A percentile compares a stretch with the other conserved stretches of the same genome.
phyloP scores from a whole-genome alignment of 2,329 filamentous ascomycete species.

The Penicillium thymicola region DNA sequence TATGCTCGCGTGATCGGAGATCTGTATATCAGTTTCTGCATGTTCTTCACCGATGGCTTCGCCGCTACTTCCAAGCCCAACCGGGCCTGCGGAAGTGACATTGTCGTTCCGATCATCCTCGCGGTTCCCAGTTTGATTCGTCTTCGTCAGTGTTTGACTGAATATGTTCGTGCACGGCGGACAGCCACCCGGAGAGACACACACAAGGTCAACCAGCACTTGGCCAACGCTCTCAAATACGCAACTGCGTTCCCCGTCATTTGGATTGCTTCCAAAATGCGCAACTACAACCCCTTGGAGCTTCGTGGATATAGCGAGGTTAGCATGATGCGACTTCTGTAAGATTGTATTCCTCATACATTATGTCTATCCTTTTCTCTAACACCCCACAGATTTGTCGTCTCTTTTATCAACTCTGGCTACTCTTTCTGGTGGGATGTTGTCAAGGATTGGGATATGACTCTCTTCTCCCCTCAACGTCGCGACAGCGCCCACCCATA shows the following conservation, averaged over 20 bases:
- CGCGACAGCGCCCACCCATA: constrained; percentile 66
- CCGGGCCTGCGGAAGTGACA: constrained; percentile 72
- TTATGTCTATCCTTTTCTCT: neutral
- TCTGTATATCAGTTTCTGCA: constrained; percentile 82
- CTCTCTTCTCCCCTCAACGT: constrained; percentile 66
- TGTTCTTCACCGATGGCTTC: constrained; percentile 72
- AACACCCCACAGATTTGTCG: constrained; percentile 59
- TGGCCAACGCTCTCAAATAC: constrained; percentile 94
- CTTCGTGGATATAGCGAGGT: constrained; percentile 53
- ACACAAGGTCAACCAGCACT: constrained; percentile 79
- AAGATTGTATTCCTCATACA: constrained; percentile 18
- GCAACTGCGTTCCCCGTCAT: constrained; percentile 91
- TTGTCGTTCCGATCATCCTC: constrained; percentile 81
- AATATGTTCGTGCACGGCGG: constrained; percentile 70
- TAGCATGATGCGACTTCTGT: constrained; percentile 56
- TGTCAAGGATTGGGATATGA: constrained; percentile 93
- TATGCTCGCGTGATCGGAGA: constrained; percentile 92
- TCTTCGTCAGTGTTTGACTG: constrained; percentile 85
- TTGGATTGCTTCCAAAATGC: constrained; percentile 70
- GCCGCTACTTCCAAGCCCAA: constrained; percentile 79
- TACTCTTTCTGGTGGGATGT: constrained; percentile 99
- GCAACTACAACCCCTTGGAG: constrained; percentile 54
- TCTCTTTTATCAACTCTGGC: constrained; percentile 75
- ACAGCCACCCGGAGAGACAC: constrained; percentile 40
- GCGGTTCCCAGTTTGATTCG: constrained; percentile 80